Base-by-base conservation (phyloP, 164 flowering plant genomes). In the Macadamia tetraphylla region DNA sequence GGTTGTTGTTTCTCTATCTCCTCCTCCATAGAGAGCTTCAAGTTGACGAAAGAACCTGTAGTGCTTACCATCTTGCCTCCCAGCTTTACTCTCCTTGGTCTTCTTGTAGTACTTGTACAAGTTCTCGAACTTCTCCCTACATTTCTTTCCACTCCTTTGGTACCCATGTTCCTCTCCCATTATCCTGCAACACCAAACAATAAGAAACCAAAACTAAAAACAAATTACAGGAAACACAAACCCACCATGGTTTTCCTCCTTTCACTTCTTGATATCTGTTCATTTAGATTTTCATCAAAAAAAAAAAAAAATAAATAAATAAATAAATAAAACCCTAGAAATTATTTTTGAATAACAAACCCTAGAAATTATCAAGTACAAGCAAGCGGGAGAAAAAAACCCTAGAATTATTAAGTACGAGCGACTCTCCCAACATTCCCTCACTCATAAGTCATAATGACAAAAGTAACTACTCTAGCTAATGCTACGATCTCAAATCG, bases 31-130 rank as follows among this genome's bases (percentile, higher is more conserved):
- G 64, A 94, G 88, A 53, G 97, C 98, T 73, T 94, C 98, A 14
- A 94, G 93, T 61, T 94, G 98, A 1, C 97, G 80, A 76, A 91
- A 94, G 74, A 94, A 94, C 49, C 98, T 76, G 73, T 94, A 94
- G 69, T 92, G 86, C 73, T 94, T 94, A 8, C 98, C 98, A 74
- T 92, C 98, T 82, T 94, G 98, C 75, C 97, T 82, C 9, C 98
- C 97, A n/a, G 97, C 91, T 71, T 87, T 92, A 9, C 98, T 96
- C 79, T 92, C 98, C 67, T 88, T 94, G 23, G 97, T 92, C 86
- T 94, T 94, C 81, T 90, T 94, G 78, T 94, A 94, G 68, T 94
- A 94, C 72, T 94, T 94, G 85, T 94, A 94, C 78, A 94, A 75
- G 75, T 94, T 94, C 73, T 94, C 98, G 71, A 94, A 88, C 63